A percentile compares a stretch with the other conserved stretches of the same genome.
Conservation (phyloP, 441 rosid species). For the Capsella rubella region DNA sequence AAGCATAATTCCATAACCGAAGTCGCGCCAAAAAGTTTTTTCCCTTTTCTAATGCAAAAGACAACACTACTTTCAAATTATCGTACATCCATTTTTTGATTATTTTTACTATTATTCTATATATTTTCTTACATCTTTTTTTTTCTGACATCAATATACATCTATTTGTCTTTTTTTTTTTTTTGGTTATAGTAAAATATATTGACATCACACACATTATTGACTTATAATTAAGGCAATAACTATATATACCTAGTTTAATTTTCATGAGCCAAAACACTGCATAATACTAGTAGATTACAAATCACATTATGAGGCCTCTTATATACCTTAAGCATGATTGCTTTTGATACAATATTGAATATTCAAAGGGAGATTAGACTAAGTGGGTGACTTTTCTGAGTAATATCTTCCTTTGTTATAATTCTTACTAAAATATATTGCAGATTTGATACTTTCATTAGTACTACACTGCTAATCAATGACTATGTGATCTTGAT, state of each 20-base stretch:
- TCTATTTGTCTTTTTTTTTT: no score
- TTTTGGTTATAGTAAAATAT: no score
- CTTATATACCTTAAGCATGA: conserved; percentile 11
- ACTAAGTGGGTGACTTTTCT: neutral
- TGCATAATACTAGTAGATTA: neutral
- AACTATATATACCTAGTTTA: neutral
- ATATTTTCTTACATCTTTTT: no score
- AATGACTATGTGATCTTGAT: neutral
- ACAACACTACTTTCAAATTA: conserved; percentile 36
- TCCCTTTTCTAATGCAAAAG: conserved; percentile 7
- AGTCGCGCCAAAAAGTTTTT: conserved; percentile 33
- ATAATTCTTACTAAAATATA: conserved; percentile 13
- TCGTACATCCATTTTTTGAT: conserved; percentile 18
- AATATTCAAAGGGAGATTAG: neutral
- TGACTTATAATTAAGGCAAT: neutral
- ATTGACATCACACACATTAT: no score
- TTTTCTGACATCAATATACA: no score
- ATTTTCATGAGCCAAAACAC: conserved; percentile 15
- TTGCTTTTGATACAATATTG: neutral
- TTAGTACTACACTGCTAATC: no score
- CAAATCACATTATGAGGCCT: conserved; percentile 9
- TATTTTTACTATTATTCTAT: neutral
- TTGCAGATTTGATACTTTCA: conserved; percentile 12
- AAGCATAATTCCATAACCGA: conserved; percentile 35
- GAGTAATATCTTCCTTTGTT: neutral